Base-by-base conservation (phyloP, 805 yeast species). In the Saturnispora bothae region DNA sequence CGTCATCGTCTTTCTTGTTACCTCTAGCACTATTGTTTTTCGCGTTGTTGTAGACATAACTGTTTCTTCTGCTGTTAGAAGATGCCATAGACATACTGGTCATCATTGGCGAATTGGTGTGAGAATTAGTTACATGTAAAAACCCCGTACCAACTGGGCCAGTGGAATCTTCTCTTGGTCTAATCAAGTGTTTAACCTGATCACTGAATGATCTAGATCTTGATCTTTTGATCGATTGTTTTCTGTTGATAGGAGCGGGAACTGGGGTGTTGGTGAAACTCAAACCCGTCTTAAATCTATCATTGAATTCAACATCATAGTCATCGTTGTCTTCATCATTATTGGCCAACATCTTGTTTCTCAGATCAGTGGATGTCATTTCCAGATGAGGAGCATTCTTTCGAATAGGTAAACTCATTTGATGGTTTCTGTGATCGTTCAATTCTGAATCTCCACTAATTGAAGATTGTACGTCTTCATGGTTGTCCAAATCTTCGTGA, bases 201-300 rank as follows among this genome's bases (percentile, higher is more conserved):
- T 68, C 74, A 34, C 68, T 57, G 40, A 68, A 54, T 1, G 71
- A 63, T 16, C 58, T 59, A 0, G 69, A 51, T 42, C 69, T 54
- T 0, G 48, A 29, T 9, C 35, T 17, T 19, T 15, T 18, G 31
- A 27, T 20, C 13, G 39, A 14, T 17, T 31, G 28, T 22, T 33
- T 17, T 14, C 31, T 34, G n/a, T 29, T 28, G 21, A 44, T 27
- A 16, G 48, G 48, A 5, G 30, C 36, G 4, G 48, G 48, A 18
- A 41, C 28, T 5, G 45, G 28, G 16, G 35, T 39, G 9, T 37
- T 36, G 9, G 46, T 41, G 36, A 43, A 45, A 28, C 40, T 42
- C 18, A 38, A 25, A 13, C 31, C 28, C 4, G 28, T 31, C 18
- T 40, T 43, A 30, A 39, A 46, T 30, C 48, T 43, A 21, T 52